Base-by-base conservation (phyloP, 768 basidiomycete genomes). In the Pilatotrama ljubarskyi region DNA sequence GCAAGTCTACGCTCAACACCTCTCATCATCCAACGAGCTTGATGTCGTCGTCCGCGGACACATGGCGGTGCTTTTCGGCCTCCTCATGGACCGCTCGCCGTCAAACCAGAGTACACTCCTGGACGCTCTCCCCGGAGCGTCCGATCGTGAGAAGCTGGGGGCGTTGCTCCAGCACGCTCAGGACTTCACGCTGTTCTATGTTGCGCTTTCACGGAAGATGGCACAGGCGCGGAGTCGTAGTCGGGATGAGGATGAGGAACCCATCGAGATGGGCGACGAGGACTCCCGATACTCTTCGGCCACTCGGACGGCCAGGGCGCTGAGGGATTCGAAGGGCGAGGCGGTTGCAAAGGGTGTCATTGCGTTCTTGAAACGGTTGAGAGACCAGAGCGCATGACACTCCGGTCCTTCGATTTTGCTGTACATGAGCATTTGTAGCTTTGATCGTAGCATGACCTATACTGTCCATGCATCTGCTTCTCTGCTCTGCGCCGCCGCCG, bases 1-100 rank as follows among this genome's bases (percentile, higher is more conserved):
- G 5, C 67, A 65, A 17, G 66, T 90, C 20, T 88, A 87, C 67
- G 62, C 69, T 3, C 74, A 77, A 37, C 76, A 82, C 37, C 42
- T 61, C 36, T 59, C 65, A 40, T 62, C 73, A 36, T 73, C 68
- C 38, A 68, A 61, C 37, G 72, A 73, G 59, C 66, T 70, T 17
- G 73, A 73, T 25, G 64, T 77, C 13, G 85, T 90, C 63, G 77
- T 93, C 7, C 82, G 82, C 15, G 88, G 88, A 0, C 91, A 92
- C 67, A 80, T 90, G 4, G 84, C 91, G 0, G 83, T 93, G 7
- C 80, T 94, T 5, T 81, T 94, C 48, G 90, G 81, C 9, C 68
- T 84, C 5, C 72, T 84, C 37, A 74, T 77, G 51, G 71, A 72
- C 38, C 67, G 72, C 38, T 69, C 71, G 24, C 42, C 69, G 8